Evolutionary conservation across 164 flowering plant genomes (phyloP).

Genomic region (Warburgia ugandensis): DNA sequence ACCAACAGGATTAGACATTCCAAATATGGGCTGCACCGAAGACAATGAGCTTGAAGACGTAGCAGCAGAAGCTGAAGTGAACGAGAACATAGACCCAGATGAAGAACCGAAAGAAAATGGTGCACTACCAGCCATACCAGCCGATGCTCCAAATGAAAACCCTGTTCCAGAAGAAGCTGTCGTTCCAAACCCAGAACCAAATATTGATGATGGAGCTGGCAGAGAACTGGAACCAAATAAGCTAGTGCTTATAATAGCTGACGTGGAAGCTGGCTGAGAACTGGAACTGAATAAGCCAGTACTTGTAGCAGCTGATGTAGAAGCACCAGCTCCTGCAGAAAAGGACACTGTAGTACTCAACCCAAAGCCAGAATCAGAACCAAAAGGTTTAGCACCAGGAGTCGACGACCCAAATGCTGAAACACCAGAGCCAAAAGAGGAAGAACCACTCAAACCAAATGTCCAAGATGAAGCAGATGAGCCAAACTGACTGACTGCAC

Average conservation of each 20-base stretch:
- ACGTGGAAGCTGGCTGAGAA: background rate
- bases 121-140: conserved; percentile 22
- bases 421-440: conserved; percentile 30
- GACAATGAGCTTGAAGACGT: conserved; percentile 18
- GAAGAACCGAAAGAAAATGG: conserved; percentile 35
- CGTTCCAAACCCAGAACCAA: conserved; percentile 25
- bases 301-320: background rate
- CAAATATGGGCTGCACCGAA: conserved; percentile 34
- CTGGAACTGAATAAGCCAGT: background rate
- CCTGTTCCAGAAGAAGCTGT: conserved; percentile 25
- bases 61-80: conserved; percentile 34
- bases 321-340: conserved; percentile 5
- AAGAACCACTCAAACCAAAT: conserved; percentile 29
- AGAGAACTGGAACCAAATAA: background rate
- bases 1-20: conserved; percentile 16
- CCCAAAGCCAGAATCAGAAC: conserved; percentile 29
- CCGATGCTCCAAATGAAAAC: conserved; percentile 44
- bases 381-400: conserved; percentile 26
- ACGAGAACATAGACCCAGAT: conserved; percentile 38
- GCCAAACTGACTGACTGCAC: conserved; percentile 34
- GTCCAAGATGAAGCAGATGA: conserved; percentile 39
- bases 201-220: conserved; percentile 5
- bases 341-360: conserved; percentile 27
- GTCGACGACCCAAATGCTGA: conserved; percentile 34
- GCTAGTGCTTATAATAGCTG: too few species aligned